Base-by-base conservation (phyloP, 331 rosid species). In the Rosa hybrid region DNA sequence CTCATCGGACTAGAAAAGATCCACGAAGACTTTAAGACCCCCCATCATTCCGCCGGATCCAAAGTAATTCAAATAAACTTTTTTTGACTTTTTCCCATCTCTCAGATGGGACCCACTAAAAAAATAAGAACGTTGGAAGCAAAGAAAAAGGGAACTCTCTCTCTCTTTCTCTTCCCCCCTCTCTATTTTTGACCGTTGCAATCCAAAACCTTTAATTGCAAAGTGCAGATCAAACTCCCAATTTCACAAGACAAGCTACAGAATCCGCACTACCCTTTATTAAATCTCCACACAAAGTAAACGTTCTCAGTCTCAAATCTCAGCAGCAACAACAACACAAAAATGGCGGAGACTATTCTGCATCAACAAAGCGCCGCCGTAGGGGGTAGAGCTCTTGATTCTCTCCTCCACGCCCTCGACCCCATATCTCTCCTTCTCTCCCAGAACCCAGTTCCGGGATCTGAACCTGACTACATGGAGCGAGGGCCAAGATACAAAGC, bases 401-500 rank as follows among this genome's bases (percentile, higher is more conserved):
- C 85, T 75, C 88, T 89, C 71, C 69, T 89, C 81, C 91, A 86
- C 49, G 82, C 83, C 74, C 88, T 93, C 41, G 94, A 94, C 63
- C 95, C 95, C 27, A 83, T 87, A 2, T 85, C 97, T 71, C 88
- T 90, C 48, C 76, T 91, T 23, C 92, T 89, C 38, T 77, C 89
- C 70, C 90, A 83, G 27, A 93, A 91, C 77, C 77, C 86, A 2
- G 54, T 39, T 46, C 68, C 1, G 27, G 85, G 0, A 65, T 65
- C 71, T 2, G 88, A 86, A 42, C 79, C 82, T 76, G 84, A 62
- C 42, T 3, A 45, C 78, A 87, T 89, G 86, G 94, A 93, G 83
- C 84, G 97, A 88, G 98, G 99, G 21, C 97, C 98, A n/a, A 91
- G 97, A 72, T 96, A 96, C 83, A 42, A 64, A 12, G 98, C 93